Evolutionary conservation across 129 eudicot species (phyloP).

Genomic region (Scalesia atractyloides): DNA sequence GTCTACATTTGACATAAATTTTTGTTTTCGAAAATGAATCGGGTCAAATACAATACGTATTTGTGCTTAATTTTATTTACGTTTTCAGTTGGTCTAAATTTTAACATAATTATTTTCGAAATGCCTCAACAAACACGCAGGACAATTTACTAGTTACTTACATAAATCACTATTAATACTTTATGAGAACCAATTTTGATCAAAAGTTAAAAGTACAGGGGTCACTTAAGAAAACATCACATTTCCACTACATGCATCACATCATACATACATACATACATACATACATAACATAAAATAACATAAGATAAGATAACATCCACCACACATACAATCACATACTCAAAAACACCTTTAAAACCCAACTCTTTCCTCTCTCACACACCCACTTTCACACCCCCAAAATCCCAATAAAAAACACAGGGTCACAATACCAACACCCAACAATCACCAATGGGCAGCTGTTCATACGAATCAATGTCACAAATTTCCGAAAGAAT

Average conservation of each 20-base stretch:
- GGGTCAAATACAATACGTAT: too few relatives aligned
- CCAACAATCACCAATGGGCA: slow-evolving; percentile 32
- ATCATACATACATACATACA: slow-evolving; percentile 1
- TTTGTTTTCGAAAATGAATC: too few relatives aligned
- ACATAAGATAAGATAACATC: too few relatives aligned
- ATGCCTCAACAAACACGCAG: too few relatives aligned
- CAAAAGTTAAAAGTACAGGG: neutral
- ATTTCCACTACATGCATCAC: neutral
- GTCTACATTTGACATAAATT: too few relatives aligned
- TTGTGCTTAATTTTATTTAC: too few relatives aligned
- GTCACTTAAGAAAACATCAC: neutral
- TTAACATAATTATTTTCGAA: too few relatives aligned
- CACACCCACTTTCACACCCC: slow-evolving; percentile 30
- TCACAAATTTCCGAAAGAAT: slow-evolving; percentile 31
- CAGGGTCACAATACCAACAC: neutral
- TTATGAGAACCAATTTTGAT: neutral
- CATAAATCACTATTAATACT: too few relatives aligned
- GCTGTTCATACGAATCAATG: slow-evolving; percentile 41
- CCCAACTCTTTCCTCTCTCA: slow-evolving; percentile 30
- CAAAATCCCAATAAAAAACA: neutral
- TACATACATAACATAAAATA: slow-evolving; percentile 16
- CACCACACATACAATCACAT: neutral
- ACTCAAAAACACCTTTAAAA: slow-evolving; percentile 36
- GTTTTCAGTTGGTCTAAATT: too few relatives aligned
- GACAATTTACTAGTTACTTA: too few relatives aligned